A percentile compares a stretch with the other conserved stretches of the same genome.
Conservation (phyloP, 2,329 filamentous ascomycete species). For the Fusarium haematococcum region DNA sequence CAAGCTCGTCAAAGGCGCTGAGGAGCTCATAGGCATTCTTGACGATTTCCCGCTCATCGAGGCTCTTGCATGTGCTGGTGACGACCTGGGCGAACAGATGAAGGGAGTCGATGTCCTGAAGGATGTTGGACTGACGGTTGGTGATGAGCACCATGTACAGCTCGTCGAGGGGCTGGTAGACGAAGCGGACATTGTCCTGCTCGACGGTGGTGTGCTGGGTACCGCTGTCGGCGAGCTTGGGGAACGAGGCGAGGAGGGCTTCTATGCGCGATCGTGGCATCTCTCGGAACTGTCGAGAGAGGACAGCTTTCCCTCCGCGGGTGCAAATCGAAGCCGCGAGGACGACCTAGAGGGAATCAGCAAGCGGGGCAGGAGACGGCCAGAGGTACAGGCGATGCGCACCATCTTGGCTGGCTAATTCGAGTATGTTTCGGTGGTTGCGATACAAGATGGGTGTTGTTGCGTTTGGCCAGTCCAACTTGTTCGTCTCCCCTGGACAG, state of each 20-base stretch:
- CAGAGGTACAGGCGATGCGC: conserved; percentile 32
- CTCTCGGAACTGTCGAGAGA: conserved; percentile 97
- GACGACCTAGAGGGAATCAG: conserved; percentile 77
- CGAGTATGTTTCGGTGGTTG: conserved; percentile 34
- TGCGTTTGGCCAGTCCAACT: conserved; percentile 32
- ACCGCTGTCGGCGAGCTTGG: conserved; percentile 94
- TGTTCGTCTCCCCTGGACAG: conserved; percentile 43
- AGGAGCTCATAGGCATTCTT: conserved; percentile 96
- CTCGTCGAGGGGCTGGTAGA: conserved; percentile 98
- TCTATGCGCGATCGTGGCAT: conserved; percentile 98
- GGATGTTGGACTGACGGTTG: conserved; percentile 98
- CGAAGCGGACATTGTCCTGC: conserved; percentile 99
- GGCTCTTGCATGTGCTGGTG: conserved; percentile 92
- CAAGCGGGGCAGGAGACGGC: background rate
- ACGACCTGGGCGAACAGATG: conserved; percentile 98
- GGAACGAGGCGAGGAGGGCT: conserved; percentile 95
- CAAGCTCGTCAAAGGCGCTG: conserved; percentile 96
- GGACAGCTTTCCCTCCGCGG: conserved; percentile 95
- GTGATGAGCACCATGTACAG: conserved; percentile 99
- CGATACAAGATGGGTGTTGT: conserved; percentile 35
- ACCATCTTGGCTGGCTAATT: conserved; percentile 54
- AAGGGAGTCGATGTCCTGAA: conserved; percentile 98
- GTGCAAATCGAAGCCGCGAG: conserved; percentile 99
- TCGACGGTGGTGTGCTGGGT: conserved; percentile 99
- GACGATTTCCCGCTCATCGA: conserved; percentile 95